Evolutionary conservation across 805 yeast species (phyloP).

Genomic region (Ogataea nitratoaversa): DNA sequence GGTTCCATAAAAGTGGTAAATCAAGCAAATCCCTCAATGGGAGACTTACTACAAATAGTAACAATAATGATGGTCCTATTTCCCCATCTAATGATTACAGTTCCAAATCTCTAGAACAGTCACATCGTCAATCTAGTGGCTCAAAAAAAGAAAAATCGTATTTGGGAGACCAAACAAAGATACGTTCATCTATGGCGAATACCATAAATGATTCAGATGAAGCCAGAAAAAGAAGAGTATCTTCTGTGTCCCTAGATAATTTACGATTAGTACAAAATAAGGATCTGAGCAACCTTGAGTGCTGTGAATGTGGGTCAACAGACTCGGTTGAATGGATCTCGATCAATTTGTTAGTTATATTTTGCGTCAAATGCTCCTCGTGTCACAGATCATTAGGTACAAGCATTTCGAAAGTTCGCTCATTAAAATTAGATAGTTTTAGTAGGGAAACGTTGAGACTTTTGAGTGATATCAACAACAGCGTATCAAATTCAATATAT

Average conservation of each 20-base stretch:
- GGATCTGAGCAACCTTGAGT: slow-evolving; percentile 53
- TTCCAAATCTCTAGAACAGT: not conserved
- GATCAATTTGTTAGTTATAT: slow-evolving; percentile 60
- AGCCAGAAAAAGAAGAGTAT: slow-evolving; percentile 26
- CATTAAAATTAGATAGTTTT: slow-evolving; percentile 70
- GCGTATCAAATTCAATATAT: slow-evolving; percentile 52
- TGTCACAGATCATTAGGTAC: slow-evolving; percentile 86
- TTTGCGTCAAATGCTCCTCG: slow-evolving; percentile 85
- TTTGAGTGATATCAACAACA: slow-evolving; percentile 50
- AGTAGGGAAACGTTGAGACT: slow-evolving; percentile 56
- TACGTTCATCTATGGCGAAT: not conserved
- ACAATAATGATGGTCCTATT: too few species aligned
- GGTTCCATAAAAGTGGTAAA: slow-evolving; percentile 19
- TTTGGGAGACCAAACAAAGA: not conserved
- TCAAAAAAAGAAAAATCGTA: too few species aligned
- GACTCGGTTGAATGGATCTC: slow-evolving; percentile 85
- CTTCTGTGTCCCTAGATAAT: slow-evolving; percentile 31
- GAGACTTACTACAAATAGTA: too few species aligned
- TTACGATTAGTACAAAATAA: slow-evolving; percentile 37
- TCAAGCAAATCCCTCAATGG: too few species aligned
- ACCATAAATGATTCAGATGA: not conserved
- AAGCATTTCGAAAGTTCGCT: slow-evolving; percentile 71
- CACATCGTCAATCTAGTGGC: too few species aligned
- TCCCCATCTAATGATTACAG: too few species aligned
- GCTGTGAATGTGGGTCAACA: slow-evolving; percentile 75